These are phyloP conservation scores for Gossypium australe DNA, from an alignment of 345 rosid genomes.

Conservation along the genomic window DNA sequence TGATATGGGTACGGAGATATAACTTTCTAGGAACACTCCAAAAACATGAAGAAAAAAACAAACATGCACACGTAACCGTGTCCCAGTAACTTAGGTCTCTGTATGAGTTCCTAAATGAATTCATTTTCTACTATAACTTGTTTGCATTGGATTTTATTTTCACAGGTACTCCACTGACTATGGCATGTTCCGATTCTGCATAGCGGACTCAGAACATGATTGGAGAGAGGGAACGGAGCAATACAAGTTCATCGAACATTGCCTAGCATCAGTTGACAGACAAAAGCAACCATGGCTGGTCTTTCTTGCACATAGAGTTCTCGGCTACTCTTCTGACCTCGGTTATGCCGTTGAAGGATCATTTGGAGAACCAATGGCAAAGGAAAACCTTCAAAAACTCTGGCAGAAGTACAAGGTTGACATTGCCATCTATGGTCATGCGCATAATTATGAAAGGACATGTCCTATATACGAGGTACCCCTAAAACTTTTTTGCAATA, in stretches of 20 bases:
- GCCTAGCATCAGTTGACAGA: constrained; percentile 64
- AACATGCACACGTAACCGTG: too few species aligned
- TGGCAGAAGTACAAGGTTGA: constrained; percentile 85
- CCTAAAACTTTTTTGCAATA: background rate
- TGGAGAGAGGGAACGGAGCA: constrained; percentile 81
- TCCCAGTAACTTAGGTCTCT: background rate
- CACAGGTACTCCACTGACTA: constrained; percentile 61
- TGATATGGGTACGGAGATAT: too few species aligned
- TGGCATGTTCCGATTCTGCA: constrained; percentile 76
- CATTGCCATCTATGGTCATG: constrained; percentile 65
- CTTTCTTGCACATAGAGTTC: constrained; percentile 64
- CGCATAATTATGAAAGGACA: constrained; percentile 71
- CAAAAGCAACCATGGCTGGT: constrained; percentile 69
- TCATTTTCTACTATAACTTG: background rate
- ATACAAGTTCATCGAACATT: constrained; percentile 60
- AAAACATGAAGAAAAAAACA: too few species aligned
- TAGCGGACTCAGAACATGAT: constrained; percentile 69
- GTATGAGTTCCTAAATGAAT: background rate
- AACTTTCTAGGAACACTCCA: too few species aligned
- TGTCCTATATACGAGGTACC: constrained; percentile 69
- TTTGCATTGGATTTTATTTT: background rate
- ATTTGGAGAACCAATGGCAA: constrained; percentile 67
- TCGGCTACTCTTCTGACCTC: constrained; percentile 52
- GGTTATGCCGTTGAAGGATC: constrained; percentile 49
- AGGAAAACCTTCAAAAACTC: constrained; percentile 59